A percentile compares a stretch with the other conserved stretches of the same genome.
Conservation (phyloP, 495 filamentous ascomycete species). For the Xylaria cubensis region DNA sequence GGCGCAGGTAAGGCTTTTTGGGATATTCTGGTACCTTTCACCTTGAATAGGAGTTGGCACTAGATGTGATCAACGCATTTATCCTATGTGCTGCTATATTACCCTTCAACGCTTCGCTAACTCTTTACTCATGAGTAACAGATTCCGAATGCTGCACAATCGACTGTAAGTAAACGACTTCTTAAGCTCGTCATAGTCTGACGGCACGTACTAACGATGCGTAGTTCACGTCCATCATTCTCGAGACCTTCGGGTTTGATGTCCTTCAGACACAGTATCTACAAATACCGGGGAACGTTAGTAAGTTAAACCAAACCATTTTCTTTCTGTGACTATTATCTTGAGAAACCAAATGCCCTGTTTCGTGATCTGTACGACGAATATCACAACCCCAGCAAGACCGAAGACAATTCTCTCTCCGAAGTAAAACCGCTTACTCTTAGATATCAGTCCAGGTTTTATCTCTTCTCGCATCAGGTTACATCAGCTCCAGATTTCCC, state of each 20-base stretch:
- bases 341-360: background rate
- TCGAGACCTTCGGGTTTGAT: conserved; percentile 61
- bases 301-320: conserved; percentile 2
- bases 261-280: conserved; percentile 62
- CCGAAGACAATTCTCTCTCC: background rate
- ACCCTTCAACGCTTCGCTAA: background rate
- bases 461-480: conserved; percentile 46
- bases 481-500: conserved; percentile 47
- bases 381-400: background rate
- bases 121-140: background rate
- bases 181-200: background rate
- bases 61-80: too few relatives aligned
- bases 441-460: conserved; percentile 43
- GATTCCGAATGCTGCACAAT: conserved; percentile 55
- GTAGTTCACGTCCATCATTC: conserved; percentile 53
- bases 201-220: background rate
- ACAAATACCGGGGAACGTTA: conserved; percentile 52
- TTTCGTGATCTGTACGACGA: background rate
- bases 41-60: background rate
- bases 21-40: background rate
- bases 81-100: background rate
- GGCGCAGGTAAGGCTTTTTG: conserved; percentile 39
- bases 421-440: background rate
- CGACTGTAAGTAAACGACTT: conserved; percentile 48
- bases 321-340: background rate